Percentiles rank a stretch among this genome's conserved stretches.
phyloP scores from a whole-genome alignment of 106 monocot species.

The Alisma plantagoaquatica region DNA sequence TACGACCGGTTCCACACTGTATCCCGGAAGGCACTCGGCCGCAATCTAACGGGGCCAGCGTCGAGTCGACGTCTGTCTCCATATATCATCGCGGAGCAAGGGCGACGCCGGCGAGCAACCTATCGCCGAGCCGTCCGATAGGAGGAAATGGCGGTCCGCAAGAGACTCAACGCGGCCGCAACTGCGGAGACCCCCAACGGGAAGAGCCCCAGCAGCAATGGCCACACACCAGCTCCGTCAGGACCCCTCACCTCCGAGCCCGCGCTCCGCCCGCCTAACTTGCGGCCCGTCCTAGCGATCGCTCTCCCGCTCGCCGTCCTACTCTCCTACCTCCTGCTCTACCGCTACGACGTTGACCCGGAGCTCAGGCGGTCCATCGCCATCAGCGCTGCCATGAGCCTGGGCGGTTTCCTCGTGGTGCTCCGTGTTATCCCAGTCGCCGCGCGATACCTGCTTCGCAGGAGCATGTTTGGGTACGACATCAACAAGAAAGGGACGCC shows the following conservation, averaged over 20 bases:
- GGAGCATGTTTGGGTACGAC: not conserved
- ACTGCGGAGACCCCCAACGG: not conserved
- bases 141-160: not conserved
- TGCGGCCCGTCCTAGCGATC: not conserved
- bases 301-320: not conserved
- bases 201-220: not conserved
- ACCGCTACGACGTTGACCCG: not conserved
- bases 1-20: too few species aligned
- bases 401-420: not conserved
- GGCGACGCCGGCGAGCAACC: too few species aligned
- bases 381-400: not conserved
- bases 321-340: not conserved
- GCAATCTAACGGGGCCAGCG: too few species aligned
- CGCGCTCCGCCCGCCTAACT: not conserved
- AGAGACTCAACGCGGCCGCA: not conserved
- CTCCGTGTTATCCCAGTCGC: not conserved
- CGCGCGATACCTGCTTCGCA: not conserved
- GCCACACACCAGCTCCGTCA: not conserved
- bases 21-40: too few species aligned
- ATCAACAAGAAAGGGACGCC: constrained; percentile 3
- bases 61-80: too few species aligned
- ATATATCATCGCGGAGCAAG: too few species aligned
- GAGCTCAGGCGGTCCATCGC: not conserved
- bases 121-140: not conserved
- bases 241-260: too few species aligned